These are phyloP conservation scores for Aspergillus sojae DNA, from an alignment of 2,329 filamentous ascomycete species.

Conservation along the genomic window DNA sequence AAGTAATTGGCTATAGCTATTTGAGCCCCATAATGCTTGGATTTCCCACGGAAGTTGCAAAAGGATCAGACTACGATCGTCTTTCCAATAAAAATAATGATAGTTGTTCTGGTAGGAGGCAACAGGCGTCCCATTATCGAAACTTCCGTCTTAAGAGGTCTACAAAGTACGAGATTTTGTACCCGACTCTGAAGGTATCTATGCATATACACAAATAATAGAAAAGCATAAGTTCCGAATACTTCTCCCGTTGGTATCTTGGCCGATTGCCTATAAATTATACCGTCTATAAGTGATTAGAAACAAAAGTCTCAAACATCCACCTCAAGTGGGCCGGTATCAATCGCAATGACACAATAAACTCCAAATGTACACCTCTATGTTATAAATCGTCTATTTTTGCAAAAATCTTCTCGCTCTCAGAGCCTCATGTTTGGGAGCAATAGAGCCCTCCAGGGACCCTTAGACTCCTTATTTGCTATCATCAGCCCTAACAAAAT, in stretches of 20 bases:
- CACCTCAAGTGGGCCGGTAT: not conserved
- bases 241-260: not conserved
- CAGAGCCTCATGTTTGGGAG: not conserved
- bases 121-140: too few relatives aligned
- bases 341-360: not conserved
- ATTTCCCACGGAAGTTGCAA: not conserved
- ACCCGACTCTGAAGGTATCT: too few relatives aligned
- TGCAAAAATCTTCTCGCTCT: not conserved
- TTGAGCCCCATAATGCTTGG: not conserved
- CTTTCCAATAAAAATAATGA: too few relatives aligned
- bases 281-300: not conserved
- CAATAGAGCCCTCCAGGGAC: constrained; percentile 1
- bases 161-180: too few relatives aligned
- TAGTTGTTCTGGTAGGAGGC: too few relatives aligned
- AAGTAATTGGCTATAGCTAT: not conserved
- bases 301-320: not conserved
- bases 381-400: not conserved
- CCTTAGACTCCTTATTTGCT: constrained; percentile 3
- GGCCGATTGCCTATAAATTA: not conserved
- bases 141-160: too few relatives aligned
- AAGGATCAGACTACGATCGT: too few relatives aligned
- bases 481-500: constrained; percentile 20
- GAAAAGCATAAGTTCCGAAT: not conserved
- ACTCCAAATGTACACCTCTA: not conserved
- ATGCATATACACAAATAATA: too few relatives aligned